These are phyloP conservation scores for Eucalyptus tenuipes DNA, from an alignment of 345 rosid genomes.

Conservation along the genomic window DNA sequence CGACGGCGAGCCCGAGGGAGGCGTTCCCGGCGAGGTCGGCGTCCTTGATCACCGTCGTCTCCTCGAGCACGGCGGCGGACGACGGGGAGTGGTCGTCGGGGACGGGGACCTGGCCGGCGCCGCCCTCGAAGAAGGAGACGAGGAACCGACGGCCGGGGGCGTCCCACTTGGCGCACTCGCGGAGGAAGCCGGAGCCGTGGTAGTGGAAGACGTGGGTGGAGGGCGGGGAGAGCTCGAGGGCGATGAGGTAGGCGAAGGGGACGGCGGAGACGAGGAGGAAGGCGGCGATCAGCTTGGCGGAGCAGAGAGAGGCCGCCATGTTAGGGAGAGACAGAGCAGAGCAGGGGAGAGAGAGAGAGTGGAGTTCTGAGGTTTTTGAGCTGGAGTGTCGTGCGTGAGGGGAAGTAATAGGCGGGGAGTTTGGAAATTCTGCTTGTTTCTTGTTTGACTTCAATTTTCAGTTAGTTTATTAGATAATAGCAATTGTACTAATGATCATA, in stretches of 20 bases:
- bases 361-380: background rate
- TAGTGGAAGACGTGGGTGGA: slow-evolving; percentile 58
- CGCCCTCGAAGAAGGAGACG: slow-evolving; percentile 70
- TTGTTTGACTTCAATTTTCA: background rate
- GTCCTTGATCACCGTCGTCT: slow-evolving; percentile 51
- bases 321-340: background rate
- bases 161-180: slow-evolving; percentile 98
- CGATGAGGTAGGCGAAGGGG: slow-evolving; percentile 54
- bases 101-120: slow-evolving; percentile 50
- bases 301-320: slow-evolving; percentile 26
- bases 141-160: slow-evolving; percentile 48
- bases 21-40: slow-evolving; percentile 55
- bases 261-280: slow-evolving; percentile 52
- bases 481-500: background rate
- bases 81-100: slow-evolving; percentile 21
- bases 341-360: background rate
- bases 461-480: background rate
- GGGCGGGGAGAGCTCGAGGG: slow-evolving; percentile 38
- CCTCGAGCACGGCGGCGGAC: slow-evolving; percentile 17
- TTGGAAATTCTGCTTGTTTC: background rate
- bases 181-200: slow-evolving; percentile 57
- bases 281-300: slow-evolving; percentile 13
- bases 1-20: slow-evolving; percentile 51
- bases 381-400: background rate
- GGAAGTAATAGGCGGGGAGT: background rate